Base-by-base conservation (phyloP, 345 rosid species). In the Arabidopsis suecica region DNA sequence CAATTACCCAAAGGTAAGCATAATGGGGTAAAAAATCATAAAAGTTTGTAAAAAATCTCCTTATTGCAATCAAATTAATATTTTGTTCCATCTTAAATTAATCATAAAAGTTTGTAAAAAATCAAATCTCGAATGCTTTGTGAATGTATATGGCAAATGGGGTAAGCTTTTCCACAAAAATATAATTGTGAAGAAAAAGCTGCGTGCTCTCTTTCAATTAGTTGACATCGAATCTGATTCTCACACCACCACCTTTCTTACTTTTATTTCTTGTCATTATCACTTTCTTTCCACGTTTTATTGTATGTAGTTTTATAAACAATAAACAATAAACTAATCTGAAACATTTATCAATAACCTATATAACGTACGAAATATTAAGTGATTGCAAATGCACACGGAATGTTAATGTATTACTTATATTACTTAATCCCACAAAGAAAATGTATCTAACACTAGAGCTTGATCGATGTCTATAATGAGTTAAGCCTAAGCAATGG, bases 201-300 rank as follows among this genome's bases (percentile, higher is more conserved):
- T 68, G 79, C 54, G 8, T 60, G 44, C 53, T 49, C 37, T 25
- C 61, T 75, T 60, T 40, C 59, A 62, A 40, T 69, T 33, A 69
- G 75, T 61, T 69, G 75, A 76, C 65, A 76, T 69, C 65, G 80
- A 69, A 76, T 76, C 75, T 76, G 75, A 76, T 76, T 76, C 80
- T 45, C 74, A 61, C 69, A 68, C 64, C 79, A 68, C 74, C 56
- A 59, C 62, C 32, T 54, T 34, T 54, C 49, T 76, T 69, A 61
- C 79, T 69, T 76, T 68, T 61, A 61, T 57, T 59, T 58, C 48
- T 68, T 76, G 69, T 69, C 74, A 69, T 54, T 53, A 68, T 68
- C 61, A 59, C 14, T 60, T 59, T 60, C 47, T 58, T 45, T 34
- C 68, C 48, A 68, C 69, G 69, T 68, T 61, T 58, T 28, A 30